Evolutionary conservation across 352 stramenopile species (phyloP), one percentile per base, ranked within the genome.

Genomic region (Phytophthora lateralis): DNA sequence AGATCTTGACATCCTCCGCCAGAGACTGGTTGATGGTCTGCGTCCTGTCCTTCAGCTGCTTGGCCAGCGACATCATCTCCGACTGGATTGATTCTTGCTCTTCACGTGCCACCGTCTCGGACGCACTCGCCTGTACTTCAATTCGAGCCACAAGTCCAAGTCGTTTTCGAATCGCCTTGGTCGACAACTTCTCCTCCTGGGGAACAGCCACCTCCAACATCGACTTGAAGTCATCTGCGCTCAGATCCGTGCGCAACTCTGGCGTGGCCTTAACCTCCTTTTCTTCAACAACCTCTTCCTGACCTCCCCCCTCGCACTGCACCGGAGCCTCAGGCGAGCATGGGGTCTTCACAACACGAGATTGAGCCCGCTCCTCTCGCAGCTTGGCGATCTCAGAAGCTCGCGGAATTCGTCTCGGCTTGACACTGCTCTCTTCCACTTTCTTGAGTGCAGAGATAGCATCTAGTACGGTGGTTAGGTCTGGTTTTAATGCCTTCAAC

Each of bases 21-120:
- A 93, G 65, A 18, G 81, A 85, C 60, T 85, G 68, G 64, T 91
- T 93, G 51, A 93, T 89, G 14, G 68, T 88, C 66, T 91, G 73
- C 38, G 83, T 91, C 35, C 75, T 71, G 39, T 89, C 65, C 68
- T 93, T 93, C 14, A 93, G 73, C 55, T 87, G 76, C 62, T 79
- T 78, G 5, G 83, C 83, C 44, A 93, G 75, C 20, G 62, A 73
- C 64, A 89, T 76, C 79, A 93, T 93, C 58, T 93, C 83, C 18
- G 79, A 77, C 61, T 93, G 71, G 34, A 93, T 82, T 1, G 65
- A 73, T 51, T 93, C 81, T 41, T 90, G 83, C 56, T 91, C 79
- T 65, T 84, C 78, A 38, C 71, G 73, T 7, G 63, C 78, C 8
- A 80, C 69, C 11, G 58, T 71, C 39, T 89, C 76, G 0, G 73